phyloP scores from a whole-genome alignment of 768 basidiomycete species.

The Clathrus columnatus region DNA sequence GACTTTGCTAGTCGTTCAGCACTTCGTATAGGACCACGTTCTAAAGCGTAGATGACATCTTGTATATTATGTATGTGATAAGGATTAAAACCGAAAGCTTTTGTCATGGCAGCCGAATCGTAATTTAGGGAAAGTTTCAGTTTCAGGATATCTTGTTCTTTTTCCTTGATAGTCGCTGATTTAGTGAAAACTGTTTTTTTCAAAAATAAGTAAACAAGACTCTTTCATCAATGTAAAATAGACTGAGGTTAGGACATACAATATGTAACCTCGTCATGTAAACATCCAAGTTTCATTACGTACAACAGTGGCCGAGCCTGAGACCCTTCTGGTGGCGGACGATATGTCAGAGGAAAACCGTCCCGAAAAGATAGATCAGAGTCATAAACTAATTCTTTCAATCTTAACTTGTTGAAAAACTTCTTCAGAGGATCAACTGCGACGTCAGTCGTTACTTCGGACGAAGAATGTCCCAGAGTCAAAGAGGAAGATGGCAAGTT shows the following conservation, averaged over 20 bases:
- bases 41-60: not conserved
- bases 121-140: not conserved
- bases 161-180: not conserved
- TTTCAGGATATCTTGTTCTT: not conserved
- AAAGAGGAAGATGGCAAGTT: too few species aligned
- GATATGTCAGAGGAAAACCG: not conserved
- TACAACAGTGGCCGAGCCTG: not conserved
- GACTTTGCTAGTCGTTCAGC: not conserved
- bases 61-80: not conserved
- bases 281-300: not conserved
- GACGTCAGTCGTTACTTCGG: too few species aligned
- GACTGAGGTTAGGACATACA: not conserved
- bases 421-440: not conserved
- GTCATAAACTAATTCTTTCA: not conserved
- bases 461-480: too few species aligned
- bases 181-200: not conserved
- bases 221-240: not conserved
- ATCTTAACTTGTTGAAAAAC: not conserved
- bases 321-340: not conserved
- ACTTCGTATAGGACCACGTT: constrained; percentile 1
- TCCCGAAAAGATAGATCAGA: not conserved
- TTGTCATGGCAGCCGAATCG: not conserved
- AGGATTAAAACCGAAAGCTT: not conserved
- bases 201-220: too few species aligned
- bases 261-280: not conserved